A percentile compares a stretch with the other conserved stretches of the same genome.
Evolutionary conservation across 1,139 yeast genomes (phyloP).

Genomic region (Magnusiomyces ingens): DNA sequence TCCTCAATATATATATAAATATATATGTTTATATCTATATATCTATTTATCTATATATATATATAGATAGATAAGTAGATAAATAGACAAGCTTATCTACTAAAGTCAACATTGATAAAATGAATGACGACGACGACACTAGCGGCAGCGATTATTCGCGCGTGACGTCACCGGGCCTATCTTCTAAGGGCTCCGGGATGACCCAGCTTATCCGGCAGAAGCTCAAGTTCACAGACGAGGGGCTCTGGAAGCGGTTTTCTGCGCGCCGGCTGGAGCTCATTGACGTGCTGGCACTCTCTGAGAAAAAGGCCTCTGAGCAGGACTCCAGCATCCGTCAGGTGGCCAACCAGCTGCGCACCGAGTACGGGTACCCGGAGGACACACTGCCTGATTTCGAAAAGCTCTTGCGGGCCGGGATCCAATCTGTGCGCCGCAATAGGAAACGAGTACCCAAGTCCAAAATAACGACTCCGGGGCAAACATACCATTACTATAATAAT

Average conservation of each 20-base stretch:
- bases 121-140: not conserved
- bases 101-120: not conserved
- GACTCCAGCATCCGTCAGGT: slow-evolving; percentile 72
- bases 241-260: slow-evolving; percentile 81
- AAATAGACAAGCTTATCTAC: too few species aligned
- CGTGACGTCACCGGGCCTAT: too few species aligned
- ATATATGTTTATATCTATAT: too few species aligned
- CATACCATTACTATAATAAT: not conserved
- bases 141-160: too few species aligned
- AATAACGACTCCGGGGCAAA: slow-evolving; percentile 4
- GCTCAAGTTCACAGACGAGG: slow-evolving; percentile 71
- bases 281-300: slow-evolving; percentile 68
- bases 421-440: slow-evolving; percentile 63
- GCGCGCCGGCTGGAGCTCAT: slow-evolving; percentile 83
- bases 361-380: slow-evolving; percentile 61
- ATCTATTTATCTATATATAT: too few species aligned
- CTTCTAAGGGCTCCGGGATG: slow-evolving; percentile 43
- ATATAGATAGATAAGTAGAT: too few species aligned
- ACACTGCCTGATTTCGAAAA: slow-evolving; percentile 71
- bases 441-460: slow-evolving; percentile 42
- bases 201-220: slow-evolving; percentile 72
- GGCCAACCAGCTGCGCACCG: slow-evolving; percentile 66
- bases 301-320: slow-evolving; percentile 86
- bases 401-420: slow-evolving; percentile 88
- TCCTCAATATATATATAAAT: not conserved